These are phyloP conservation scores for Selaginella moellendorffii DNA, from an alignment of 75 land plant species.

Conservation along the genomic window DNA sequence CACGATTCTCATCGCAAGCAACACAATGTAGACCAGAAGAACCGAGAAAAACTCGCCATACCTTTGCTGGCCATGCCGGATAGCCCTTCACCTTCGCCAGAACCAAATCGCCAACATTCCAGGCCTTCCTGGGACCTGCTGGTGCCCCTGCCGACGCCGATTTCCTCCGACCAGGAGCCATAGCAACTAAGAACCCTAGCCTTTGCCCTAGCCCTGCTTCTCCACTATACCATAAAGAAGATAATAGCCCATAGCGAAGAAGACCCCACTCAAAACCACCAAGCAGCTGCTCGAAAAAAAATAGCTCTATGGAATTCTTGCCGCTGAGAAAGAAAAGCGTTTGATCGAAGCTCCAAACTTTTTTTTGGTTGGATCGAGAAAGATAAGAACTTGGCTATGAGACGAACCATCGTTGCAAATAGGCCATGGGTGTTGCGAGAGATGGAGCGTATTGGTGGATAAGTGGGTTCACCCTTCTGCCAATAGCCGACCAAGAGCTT, in stretches of 20 bases:
- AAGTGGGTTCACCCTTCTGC: not conserved
- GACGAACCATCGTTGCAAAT: not conserved
- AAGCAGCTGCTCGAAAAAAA: too few relatives aligned
- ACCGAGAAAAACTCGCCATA: not conserved
- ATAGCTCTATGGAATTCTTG: too few relatives aligned
- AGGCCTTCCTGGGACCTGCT: not conserved
- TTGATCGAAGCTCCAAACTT: too few relatives aligned
- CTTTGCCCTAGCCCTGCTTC: not conserved
- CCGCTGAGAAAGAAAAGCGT: too few relatives aligned
- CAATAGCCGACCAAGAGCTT: not conserved
- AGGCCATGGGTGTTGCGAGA: not conserved
- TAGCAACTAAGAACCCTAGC: not conserved
- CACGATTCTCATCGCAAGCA: not conserved
- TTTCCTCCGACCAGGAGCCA: not conserved
- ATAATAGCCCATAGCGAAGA: too few relatives aligned
- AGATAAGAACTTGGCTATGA: too few relatives aligned
- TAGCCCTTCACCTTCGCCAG: not conserved
- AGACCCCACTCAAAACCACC: too few relatives aligned
- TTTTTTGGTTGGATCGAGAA: too few relatives aligned
- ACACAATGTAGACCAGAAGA: not conserved
- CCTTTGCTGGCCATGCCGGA: not conserved
- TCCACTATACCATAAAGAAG: too few relatives aligned
- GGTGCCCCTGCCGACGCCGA: not conserved
- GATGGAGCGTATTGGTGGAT: not conserved
- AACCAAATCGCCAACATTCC: not conserved